phyloP scores from a whole-genome alignment of 371 early-diverging fungal species.

The Mortierella sp. region DNA sequence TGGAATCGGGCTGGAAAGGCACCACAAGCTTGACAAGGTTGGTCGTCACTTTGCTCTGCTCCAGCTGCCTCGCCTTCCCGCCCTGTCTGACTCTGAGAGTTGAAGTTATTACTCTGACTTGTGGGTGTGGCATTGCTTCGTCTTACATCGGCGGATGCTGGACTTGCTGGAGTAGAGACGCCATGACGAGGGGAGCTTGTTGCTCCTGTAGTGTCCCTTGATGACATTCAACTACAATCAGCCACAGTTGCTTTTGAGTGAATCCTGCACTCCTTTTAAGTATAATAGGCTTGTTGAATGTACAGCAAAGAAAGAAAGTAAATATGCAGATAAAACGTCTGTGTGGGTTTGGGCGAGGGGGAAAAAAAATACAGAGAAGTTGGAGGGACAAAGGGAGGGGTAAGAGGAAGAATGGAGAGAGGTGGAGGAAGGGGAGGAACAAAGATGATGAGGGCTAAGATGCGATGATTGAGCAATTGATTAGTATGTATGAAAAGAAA shows the following conservation, averaged over 20 bases:
- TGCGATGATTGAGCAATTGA: background rate
- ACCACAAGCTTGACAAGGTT: slow-evolving; percentile 49
- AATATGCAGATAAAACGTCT: too few relatives aligned
- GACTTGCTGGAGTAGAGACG: background rate
- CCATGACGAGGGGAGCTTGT: slow-evolving; percentile 5
- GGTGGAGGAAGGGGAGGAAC: background rate
- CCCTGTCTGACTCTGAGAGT: slow-evolving; percentile 1
- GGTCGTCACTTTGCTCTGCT: slow-evolving; percentile 33
- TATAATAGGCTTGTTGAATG: too few relatives aligned
- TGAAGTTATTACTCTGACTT: background rate
- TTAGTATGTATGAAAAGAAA: background rate
- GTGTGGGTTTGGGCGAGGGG: too few relatives aligned
- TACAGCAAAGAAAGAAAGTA: too few relatives aligned
- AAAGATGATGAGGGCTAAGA: background rate
- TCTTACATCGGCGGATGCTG: slow-evolving; percentile 1
- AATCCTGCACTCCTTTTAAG: background rate
- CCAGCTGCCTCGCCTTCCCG: background rate
- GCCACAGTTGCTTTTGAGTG: background rate
- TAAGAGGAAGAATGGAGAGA: background rate
- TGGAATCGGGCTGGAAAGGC: slow-evolving; percentile 50
- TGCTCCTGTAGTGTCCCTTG: slow-evolving; percentile 13
- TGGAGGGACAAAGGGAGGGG: slow-evolving; percentile 5
- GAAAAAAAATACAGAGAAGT: background rate
- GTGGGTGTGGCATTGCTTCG: background rate
- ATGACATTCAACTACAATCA: slow-evolving; percentile 5